These are phyloP conservation scores for Chlamydomonas asymmetrica DNA, from an alignment of 139 green algal species.

Conservation along the genomic window DNA sequence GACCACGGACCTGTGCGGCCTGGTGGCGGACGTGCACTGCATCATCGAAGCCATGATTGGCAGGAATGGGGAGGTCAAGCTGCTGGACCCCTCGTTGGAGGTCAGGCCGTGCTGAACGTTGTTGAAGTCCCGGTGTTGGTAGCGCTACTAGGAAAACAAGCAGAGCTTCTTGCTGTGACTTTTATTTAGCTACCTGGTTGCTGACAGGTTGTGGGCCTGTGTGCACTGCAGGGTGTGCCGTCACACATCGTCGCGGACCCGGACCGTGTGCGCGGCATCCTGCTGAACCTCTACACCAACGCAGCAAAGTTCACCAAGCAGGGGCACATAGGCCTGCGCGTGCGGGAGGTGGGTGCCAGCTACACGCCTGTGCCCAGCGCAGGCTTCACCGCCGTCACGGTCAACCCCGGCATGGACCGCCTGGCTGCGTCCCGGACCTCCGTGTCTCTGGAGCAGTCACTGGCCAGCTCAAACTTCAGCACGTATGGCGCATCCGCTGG, in stretches of 20 bases:
- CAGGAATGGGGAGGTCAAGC: constrained; percentile 30
- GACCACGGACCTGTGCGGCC: constrained; percentile 51
- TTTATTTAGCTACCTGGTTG: too few relatives aligned
- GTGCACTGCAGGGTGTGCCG: not conserved
- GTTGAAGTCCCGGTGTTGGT: too few relatives aligned
- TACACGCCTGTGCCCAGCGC: constrained; percentile 7
- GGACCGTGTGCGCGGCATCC: constrained; percentile 73
- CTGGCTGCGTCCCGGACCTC: too few relatives aligned
- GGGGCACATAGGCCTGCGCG: constrained; percentile 69
- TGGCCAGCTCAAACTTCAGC: too few relatives aligned
- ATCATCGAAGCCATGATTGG: constrained; percentile 86
- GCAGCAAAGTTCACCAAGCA: constrained; percentile 81
- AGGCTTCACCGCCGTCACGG: constrained; percentile 28
- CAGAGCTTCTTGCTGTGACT: too few relatives aligned
- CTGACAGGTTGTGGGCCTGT: constrained; percentile 7
- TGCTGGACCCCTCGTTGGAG: constrained; percentile 40
- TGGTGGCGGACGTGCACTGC: constrained; percentile 77
- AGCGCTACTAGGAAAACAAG: constrained; percentile 1
- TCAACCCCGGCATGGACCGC: too few relatives aligned
- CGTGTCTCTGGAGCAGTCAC: too few relatives aligned
- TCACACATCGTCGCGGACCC: constrained; percentile 51
- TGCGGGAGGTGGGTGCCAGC: constrained; percentile 14
- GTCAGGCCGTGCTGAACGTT: too few relatives aligned
- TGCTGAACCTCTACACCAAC: constrained; percentile 88
- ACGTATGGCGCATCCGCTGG: too few relatives aligned